Evolutionary conservation across 495 filamentous ascomycete species (phyloP).

Genomic region (Massariosphaeria phaeospora): DNA sequence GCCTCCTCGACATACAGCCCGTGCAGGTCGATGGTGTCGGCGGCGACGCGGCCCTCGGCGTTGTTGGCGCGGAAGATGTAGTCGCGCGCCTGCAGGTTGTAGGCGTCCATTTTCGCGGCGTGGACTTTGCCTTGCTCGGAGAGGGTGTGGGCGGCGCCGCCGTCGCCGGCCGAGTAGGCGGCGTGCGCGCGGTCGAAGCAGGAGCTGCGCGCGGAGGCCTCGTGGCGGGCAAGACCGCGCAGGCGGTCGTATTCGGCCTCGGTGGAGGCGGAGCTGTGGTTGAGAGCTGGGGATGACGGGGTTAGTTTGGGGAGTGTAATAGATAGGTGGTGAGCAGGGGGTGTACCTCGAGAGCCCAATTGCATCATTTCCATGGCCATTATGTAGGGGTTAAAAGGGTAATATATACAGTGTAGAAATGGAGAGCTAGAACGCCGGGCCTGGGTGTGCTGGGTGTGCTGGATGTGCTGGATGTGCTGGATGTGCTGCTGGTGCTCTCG

Average conservation of each 20-base stretch:
- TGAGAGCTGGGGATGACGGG: slow-evolving; percentile 62
- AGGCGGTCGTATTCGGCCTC: slow-evolving; percentile 92
- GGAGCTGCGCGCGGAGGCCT: slow-evolving; percentile 65
- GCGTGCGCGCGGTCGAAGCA: slow-evolving; percentile 76
- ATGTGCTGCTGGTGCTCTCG: slow-evolving; percentile 1
- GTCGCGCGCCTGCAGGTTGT: slow-evolving; percentile 84
- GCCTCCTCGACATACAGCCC: slow-evolving; percentile 93
- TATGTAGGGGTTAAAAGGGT: neutral
- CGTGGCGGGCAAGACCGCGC: slow-evolving; percentile 72
- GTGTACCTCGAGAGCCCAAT: slow-evolving; percentile 57
- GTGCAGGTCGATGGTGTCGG: slow-evolving; percentile 89
- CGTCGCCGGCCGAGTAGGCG: slow-evolving; percentile 76
- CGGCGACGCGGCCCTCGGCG: slow-evolving; percentile 57
- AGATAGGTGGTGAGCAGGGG: slow-evolving; percentile 5
- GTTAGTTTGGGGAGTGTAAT: slow-evolving; percentile 10
- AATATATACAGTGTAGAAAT: neutral
- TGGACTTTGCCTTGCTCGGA: slow-evolving; percentile 82
- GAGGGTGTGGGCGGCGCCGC: slow-evolving; percentile 69
- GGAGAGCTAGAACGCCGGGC: neutral
- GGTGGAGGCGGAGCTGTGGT: slow-evolving; percentile 60
- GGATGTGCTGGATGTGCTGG: neutral
- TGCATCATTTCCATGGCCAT: slow-evolving; percentile 62
- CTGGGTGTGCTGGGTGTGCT: too few species aligned
- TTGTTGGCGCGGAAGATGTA: slow-evolving; percentile 96
- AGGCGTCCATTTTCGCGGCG: slow-evolving; percentile 68